Conservation (phyloP, 257 asterid species). For the Pogostemon cablin region DNA sequence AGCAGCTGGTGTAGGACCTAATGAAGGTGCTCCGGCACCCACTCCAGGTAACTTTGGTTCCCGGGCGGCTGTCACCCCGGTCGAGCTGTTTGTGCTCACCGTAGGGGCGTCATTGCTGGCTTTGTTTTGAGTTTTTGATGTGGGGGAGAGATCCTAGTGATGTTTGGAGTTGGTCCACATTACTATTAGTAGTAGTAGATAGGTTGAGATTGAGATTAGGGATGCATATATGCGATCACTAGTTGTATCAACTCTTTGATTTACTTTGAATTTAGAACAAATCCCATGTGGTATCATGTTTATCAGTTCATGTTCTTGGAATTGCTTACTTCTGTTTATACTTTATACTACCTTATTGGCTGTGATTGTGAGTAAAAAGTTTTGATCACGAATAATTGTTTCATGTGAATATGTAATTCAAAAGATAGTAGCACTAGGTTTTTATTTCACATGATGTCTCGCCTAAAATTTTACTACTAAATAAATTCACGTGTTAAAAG, state of each 20-base stretch:
- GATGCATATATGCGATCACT: constrained; percentile 28
- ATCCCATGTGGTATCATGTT: neutral
- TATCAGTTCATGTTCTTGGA: neutral
- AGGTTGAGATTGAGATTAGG: neutral
- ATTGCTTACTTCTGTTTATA: too few relatives aligned
- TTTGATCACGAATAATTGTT: too few relatives aligned
- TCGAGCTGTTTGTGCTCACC: constrained; percentile 29
- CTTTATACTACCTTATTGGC: too few relatives aligned
- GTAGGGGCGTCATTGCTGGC: constrained; percentile 28
- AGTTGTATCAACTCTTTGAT: neutral
- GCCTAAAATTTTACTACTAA: too few relatives aligned
- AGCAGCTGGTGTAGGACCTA: constrained; percentile 31
- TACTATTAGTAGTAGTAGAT: constrained; percentile 20
- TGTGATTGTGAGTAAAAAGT: too few relatives aligned
- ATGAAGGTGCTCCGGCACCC: constrained; percentile 47
- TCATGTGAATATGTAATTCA: too few relatives aligned
- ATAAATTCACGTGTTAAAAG: too few relatives aligned
- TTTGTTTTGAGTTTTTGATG: constrained; percentile 41
- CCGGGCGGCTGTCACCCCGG: constrained; percentile 32
- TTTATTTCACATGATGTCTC: too few relatives aligned
- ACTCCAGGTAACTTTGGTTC: constrained; percentile 50
- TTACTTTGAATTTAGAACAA: neutral
- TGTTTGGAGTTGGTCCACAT: constrained; percentile 22
- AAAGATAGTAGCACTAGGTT: too few relatives aligned
- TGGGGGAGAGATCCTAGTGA: neutral